A percentile compares a stretch with the other conserved stretches of the same genome.
Conservation (phyloP, 2,329 filamentous ascomycete species). For the Phialemonium atrogriseum region DNA sequence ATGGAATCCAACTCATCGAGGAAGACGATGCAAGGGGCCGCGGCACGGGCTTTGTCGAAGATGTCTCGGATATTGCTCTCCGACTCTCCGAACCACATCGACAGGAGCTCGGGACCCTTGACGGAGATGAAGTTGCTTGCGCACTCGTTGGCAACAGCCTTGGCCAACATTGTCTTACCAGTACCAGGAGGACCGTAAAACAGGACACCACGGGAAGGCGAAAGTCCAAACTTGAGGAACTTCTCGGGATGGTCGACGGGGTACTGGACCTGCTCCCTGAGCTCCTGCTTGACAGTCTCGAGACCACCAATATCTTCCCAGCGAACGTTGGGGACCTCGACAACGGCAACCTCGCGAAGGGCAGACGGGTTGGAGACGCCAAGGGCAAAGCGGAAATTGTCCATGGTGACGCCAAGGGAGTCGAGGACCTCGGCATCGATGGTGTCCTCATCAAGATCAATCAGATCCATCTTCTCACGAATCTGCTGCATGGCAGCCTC, state of each 20-base stretch:
- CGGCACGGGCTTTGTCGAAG: constrained; percentile 98
- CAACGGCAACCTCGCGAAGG: constrained; percentile 95
- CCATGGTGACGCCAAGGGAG: constrained; percentile 97
- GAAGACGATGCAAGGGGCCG: constrained; percentile 97
- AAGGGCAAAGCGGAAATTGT: constrained; percentile 98
- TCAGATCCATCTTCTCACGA: constrained; percentile 99
- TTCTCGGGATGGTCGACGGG: constrained; percentile 98
- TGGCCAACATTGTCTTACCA: constrained; percentile 99
- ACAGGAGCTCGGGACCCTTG: constrained; percentile 95
- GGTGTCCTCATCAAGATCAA: constrained; percentile 96
- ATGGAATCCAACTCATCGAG: constrained; percentile 98
- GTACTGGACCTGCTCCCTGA: constrained; percentile 98
- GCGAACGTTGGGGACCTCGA: constrained; percentile 97
- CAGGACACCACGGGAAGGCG: constrained; percentile 92
- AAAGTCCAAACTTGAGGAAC: constrained; percentile 99
- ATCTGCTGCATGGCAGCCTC: constrained; percentile 99
- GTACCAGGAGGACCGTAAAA: constrained; percentile 99
- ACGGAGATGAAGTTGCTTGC: constrained; percentile 99
- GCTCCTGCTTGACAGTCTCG: constrained; percentile 97
- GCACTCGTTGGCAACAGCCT: constrained; percentile 98
- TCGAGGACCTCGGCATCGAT: constrained; percentile 98
- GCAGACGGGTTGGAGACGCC: constrained; percentile 98
- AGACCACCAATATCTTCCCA: constrained; percentile 99
- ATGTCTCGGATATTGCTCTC: constrained; percentile 99
- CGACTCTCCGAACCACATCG: constrained; percentile 99